Percentiles rank a stretch among this genome's conserved stretches.
Evolutionary conservation across 257 asterid species (phyloP).

Genomic region (Echites panduratus): DNA sequence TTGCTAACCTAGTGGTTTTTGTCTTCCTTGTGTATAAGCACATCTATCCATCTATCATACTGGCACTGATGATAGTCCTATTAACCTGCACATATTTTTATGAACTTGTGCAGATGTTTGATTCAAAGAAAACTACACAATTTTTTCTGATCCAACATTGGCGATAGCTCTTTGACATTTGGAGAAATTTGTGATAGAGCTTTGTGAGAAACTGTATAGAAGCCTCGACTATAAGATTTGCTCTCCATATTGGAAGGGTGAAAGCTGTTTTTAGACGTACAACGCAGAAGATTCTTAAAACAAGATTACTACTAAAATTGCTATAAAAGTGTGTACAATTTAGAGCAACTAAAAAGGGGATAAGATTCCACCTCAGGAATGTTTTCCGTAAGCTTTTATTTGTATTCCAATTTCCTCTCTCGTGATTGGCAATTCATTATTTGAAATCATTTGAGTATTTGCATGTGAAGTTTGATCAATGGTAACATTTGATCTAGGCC

Average conservation of each 20-base stretch:
- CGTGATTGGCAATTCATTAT: neutral
- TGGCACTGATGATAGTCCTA: neutral
- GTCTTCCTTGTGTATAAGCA: neutral
- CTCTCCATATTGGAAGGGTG: neutral
- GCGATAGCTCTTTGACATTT: conserved; percentile 6
- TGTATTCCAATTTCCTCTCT: neutral
- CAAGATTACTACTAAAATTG: neutral
- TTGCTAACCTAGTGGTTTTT: neutral
- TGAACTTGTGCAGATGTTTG: conserved; percentile 37
- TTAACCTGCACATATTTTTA: conserved; percentile 4
- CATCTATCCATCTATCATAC: too few relatives aligned
- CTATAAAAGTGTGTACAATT: conserved; percentile 11
- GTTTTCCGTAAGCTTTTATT: neutral
- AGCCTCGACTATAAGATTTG: conserved; percentile 6
- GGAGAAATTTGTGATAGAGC: conserved; percentile 10
- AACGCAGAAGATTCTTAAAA: neutral
- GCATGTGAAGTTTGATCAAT: neutral
- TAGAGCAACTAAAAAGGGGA: neutral
- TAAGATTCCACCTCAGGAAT: neutral
- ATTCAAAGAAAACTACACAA: conserved; percentile 15
- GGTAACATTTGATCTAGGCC: neutral
- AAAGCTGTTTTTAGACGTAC: conserved; percentile 1
- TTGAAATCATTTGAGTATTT: neutral
- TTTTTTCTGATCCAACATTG: conserved; percentile 15
- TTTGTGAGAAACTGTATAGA: neutral